Base-by-base conservation (phyloP, 805 yeast genomes). In the Yamadazyma scolyti region DNA sequence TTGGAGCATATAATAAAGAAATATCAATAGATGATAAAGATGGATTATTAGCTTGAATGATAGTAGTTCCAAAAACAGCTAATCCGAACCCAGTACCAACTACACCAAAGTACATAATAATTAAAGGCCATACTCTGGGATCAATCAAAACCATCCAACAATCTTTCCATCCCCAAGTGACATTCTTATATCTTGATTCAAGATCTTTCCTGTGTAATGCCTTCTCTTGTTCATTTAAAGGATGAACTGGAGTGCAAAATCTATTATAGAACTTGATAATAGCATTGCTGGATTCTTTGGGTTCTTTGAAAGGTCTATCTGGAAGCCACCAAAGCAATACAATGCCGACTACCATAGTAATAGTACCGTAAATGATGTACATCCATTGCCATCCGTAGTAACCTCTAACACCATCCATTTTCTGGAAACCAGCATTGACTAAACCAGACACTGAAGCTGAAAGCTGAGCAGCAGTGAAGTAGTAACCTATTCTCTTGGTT, bases 1-100 rank as follows among this genome's bases (percentile, higher is more conserved):
- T 87, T 19, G 96, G 96, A 4, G 95, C 95, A 42, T 82, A 82
- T 33, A 86, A 64, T 26, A 86, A 67, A 2, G 90, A 81, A 16
- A 87, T 76, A 36, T 78, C 64, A 44, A 87, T 82, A 2, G 86
- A 75, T 2, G 77, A 56, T 41, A 82, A 63, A 5, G 50, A 43
- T 2, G 90, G 80, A 50, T 83, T 77, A 41, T 80, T 77, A 4
- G 73, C 71, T 29, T 68, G 56, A 46, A 86, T 80, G 43, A 86
- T 74, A 6, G 90, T 78, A 3, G 95, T 79, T 4, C 89, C 95
- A 56, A 82, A 86, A 13, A 81, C 90, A 19, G 88, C 88, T 28
- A 86, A 62, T 19, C 95, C 96, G 48, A 72, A 79, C 1, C 96
- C 96, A n/a, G 86, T 77, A 27, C 95, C 96, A 16, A 86, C 95